Percentiles rank a stretch among this genome's conserved stretches.
Conservation (phyloP, 2,329 filamentous ascomycete species). For the Ophiostoma pallidulum region DNA sequence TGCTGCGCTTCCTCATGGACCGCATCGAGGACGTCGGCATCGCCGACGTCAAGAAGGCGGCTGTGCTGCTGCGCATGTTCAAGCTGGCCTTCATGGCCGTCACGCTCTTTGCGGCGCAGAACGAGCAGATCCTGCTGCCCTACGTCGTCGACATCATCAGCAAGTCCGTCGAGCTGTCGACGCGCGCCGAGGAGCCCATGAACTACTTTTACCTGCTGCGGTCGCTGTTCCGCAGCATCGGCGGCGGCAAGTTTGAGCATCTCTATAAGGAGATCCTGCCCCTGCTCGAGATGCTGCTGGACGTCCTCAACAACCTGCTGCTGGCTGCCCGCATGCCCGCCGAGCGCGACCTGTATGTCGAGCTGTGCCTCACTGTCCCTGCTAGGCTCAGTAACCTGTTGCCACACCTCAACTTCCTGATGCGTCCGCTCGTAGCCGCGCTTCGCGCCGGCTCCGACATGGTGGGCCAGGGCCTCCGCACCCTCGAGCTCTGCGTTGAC, state of each 20-base stretch:
- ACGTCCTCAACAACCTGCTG: conserved; percentile 91
- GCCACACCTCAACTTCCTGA: conserved; percentile 90
- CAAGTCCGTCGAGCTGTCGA: conserved; percentile 91
- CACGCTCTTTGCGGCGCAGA: conserved; percentile 86
- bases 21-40: conserved; percentile 92
- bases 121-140: conserved; percentile 88
- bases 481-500: conserved; percentile 91
- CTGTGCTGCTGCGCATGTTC: conserved; percentile 86
- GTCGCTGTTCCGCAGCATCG: conserved; percentile 91
- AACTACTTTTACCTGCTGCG: conserved; percentile 94
- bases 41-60: conserved; percentile 82
- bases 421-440: conserved; percentile 95
- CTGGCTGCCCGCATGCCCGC: conserved; percentile 81
- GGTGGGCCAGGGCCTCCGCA: conserved; percentile 86
- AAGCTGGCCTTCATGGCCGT: conserved; percentile 99
- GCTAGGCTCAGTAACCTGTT: conserved; percentile 88
- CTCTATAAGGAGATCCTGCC: conserved; percentile 97
- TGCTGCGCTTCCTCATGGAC: conserved; percentile 94
- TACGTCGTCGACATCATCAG: conserved; percentile 97
- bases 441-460: conserved; percentile 84
- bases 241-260: conserved; percentile 93
- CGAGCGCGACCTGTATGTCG: conserved; percentile 92
- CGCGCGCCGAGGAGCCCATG: conserved; percentile 92
- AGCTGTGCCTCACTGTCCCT: conserved; percentile 91
- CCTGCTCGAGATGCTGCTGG: conserved; percentile 90